Percentiles rank a stretch among this genome's conserved stretches.
Evolutionary conservation across 2,329 filamentous ascomycete species (phyloP).

Genomic region (Nothophoma quercina): DNA sequence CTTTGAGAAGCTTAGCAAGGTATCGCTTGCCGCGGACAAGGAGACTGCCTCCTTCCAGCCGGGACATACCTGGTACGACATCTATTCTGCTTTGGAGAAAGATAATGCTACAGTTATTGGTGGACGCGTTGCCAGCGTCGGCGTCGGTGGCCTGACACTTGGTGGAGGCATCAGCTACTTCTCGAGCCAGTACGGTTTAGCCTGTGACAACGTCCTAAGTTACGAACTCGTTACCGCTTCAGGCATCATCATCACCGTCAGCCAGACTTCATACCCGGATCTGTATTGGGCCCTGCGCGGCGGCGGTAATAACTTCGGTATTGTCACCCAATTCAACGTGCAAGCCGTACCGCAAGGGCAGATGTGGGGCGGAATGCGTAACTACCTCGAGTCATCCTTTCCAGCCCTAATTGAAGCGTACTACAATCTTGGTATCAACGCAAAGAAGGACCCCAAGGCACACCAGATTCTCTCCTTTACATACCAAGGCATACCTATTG

Average conservation of each 20-base stretch:
- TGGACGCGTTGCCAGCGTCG: slow-evolving; percentile 33
- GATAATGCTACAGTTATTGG: slow-evolving; percentile 34
- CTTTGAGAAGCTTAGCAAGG: slow-evolving; percentile 43
- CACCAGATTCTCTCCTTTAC: slow-evolving; percentile 40
- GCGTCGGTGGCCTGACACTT: slow-evolving; percentile 33
- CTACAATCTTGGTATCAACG: slow-evolving; percentile 34
- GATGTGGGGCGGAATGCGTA: slow-evolving; percentile 40
- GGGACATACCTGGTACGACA: slow-evolving; percentile 47
- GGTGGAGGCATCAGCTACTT: slow-evolving; percentile 42
- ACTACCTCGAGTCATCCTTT: slow-evolving; percentile 21
- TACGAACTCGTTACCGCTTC: slow-evolving; percentile 43
- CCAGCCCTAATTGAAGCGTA: slow-evolving; percentile 34
- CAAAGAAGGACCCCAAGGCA: slow-evolving; percentile 30
- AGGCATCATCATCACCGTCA: slow-evolving; percentile 28
- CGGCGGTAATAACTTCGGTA: slow-evolving; percentile 47
- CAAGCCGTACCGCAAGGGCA: slow-evolving; percentile 26
- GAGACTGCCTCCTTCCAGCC: slow-evolving; percentile 39
- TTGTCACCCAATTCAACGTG: slow-evolving; percentile 41
- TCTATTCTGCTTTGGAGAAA: slow-evolving; percentile 40
- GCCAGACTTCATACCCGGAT: slow-evolving; percentile 43
- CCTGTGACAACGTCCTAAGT: slow-evolving; percentile 44
- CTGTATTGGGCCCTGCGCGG: slow-evolving; percentile 51
- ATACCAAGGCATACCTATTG: slow-evolving; percentile 22
- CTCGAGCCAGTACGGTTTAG: slow-evolving; percentile 31
- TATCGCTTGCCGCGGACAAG: slow-evolving; percentile 35